A percentile compares a stretch with the other conserved stretches of the same genome.
These are phyloP conservation scores for Asterionellopsis glacialis DNA, from an alignment of 108 stramenopile genomes.

Conservation along the genomic window DNA sequence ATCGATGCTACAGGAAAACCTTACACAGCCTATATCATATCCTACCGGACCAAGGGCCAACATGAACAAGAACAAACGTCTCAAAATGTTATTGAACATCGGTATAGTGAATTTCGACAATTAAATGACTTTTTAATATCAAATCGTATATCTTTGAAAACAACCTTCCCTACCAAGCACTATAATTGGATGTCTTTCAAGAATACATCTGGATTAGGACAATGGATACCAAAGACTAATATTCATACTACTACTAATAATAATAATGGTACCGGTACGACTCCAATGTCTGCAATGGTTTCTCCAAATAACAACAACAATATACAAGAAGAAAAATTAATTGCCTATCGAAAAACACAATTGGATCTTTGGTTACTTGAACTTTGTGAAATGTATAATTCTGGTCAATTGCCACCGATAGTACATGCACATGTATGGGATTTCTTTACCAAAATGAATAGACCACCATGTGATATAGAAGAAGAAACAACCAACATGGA, in stretches of 20 bases:
- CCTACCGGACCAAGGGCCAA: conserved; percentile 15
- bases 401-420: conserved; percentile 15
- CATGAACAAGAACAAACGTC: neutral
- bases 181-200: conserved; percentile 20
- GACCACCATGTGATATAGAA: conserved; percentile 47
- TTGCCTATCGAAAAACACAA: conserved; percentile 41
- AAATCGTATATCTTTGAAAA: conserved; percentile 22
- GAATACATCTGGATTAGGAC: conserved; percentile 30
- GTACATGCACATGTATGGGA: conserved; percentile 22
- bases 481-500: no score
- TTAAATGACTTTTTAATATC: conserved; percentile 27
- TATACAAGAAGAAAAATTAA: conserved; percentile 23
- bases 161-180: conserved; percentile 47
- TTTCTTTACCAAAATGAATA: conserved; percentile 30
- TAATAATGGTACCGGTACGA: no score
- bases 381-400: conserved; percentile 33
- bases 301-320: no score
- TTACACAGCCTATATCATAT: conserved; percentile 53
- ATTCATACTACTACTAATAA: conserved; percentile 3
- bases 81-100: conserved; percentile 40
- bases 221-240: conserved; percentile 41
- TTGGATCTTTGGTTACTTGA: conserved; percentile 60
- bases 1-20: conserved; percentile 29
- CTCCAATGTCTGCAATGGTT: no score
- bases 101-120: conserved; percentile 64